Conservation (phyloP, 192 early-diverging fungal genomes). For the Coemansia sp. region DNA sequence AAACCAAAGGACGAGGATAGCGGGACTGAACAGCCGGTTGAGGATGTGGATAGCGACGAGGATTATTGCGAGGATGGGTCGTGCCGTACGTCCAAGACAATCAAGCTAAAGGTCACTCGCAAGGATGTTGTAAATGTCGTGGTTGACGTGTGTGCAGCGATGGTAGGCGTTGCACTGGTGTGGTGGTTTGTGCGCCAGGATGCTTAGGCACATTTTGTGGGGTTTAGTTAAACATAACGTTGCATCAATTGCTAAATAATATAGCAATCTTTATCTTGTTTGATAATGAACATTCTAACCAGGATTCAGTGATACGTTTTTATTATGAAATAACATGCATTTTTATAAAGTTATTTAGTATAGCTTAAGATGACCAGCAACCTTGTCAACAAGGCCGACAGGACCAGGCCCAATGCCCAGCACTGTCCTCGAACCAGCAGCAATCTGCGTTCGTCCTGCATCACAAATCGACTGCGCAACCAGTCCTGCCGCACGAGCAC, state of each 20-base stretch:
- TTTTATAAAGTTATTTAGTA: conserved; percentile 17
- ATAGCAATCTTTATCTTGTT: too few relatives aligned
- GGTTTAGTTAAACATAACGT: too few relatives aligned
- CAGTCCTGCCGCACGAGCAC: conserved; percentile 24
- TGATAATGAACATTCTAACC: too few relatives aligned
- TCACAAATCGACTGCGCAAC: conserved; percentile 70
- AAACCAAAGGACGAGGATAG: conserved; percentile 18
- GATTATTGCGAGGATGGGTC: conserved; percentile 45
- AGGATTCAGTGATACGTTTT: background rate
- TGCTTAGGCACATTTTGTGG: background rate
- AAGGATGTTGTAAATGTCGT: conserved; percentile 28
- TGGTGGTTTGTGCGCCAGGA: conserved; percentile 35
- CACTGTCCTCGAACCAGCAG: conserved; percentile 87
- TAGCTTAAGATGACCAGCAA: conserved; percentile 60
- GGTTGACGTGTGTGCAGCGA: conserved; percentile 39
- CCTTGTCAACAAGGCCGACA: conserved; percentile 41
- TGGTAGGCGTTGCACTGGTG: conserved; percentile 37
- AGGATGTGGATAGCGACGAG: conserved; percentile 53
- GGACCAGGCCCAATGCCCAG: conserved; percentile 90
- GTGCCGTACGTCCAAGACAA: conserved; percentile 39
- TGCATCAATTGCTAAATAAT: too few relatives aligned
- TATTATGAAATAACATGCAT: background rate
- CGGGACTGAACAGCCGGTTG: conserved; percentile 23
- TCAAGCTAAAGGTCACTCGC: conserved; percentile 45
- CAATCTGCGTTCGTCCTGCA: conserved; percentile 76